phyloP scores from a whole-genome alignment of 805 yeast genomes.

The Metschnikowia shivogae region DNA sequence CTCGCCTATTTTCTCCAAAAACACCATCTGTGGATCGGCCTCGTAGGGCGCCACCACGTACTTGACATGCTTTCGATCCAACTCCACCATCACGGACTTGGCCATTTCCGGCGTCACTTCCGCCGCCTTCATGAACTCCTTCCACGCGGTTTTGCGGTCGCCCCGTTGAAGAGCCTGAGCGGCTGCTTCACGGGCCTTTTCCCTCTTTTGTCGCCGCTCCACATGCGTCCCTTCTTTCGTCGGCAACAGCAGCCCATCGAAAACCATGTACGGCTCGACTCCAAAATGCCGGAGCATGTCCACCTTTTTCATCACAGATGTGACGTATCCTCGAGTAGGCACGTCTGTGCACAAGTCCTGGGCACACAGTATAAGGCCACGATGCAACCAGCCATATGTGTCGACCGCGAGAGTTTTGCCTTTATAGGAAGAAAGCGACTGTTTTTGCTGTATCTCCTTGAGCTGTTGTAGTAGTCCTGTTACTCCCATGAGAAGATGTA shows the following conservation, averaged over 20 bases:
- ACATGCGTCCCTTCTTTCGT: constrained; percentile 71
- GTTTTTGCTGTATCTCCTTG: constrained; percentile 64
- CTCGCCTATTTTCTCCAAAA: constrained; percentile 65
- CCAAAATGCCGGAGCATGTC: constrained; percentile 63
- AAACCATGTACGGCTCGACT: constrained; percentile 80
- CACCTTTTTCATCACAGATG: constrained; percentile 63
- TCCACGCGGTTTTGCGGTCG: constrained; percentile 56
- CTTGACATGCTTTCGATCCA: constrained; percentile 53
- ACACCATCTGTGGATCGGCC: constrained; percentile 97
- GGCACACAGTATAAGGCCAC: constrained; percentile 79
- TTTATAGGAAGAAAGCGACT: constrained; percentile 53
- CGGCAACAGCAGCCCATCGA: constrained; percentile 87
- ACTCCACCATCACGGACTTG: constrained; percentile 69
- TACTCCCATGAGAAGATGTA: constrained; percentile 60
- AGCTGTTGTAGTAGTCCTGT: constrained; percentile 76
- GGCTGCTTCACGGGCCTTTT: constrained; percentile 56
- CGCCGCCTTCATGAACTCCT: constrained; percentile 70
- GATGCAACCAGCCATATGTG: constrained; percentile 94
- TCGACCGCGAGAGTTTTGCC: constrained; percentile 89
- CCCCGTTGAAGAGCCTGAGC: constrained; percentile 48
- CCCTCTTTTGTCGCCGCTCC: constrained; percentile 56
- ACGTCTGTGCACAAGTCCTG: constrained; percentile 67
- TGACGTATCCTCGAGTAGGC: constrained; percentile 70
- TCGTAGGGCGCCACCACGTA: constrained; percentile 96
- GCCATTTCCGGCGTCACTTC: constrained; percentile 92